These are phyloP conservation scores for Cladorrhinum samala DNA, from an alignment of 495 filamentous ascomycete genomes.

Conservation along the genomic window DNA sequence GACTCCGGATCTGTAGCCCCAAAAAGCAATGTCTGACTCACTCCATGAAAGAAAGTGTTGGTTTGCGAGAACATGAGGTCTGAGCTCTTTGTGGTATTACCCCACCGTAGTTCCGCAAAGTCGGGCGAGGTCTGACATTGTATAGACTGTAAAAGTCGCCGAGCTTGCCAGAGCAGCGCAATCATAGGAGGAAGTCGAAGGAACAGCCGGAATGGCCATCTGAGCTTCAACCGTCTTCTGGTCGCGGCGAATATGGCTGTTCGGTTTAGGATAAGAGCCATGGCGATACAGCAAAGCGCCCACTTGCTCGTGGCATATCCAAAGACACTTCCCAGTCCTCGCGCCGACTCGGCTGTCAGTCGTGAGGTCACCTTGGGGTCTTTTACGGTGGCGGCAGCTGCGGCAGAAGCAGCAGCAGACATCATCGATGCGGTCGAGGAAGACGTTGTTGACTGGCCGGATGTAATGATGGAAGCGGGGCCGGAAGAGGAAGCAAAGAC, in stretches of 20 bases:
- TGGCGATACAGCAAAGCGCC: constrained; percentile 79
- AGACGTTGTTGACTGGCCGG: constrained; percentile 23
- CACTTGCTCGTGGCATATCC: constrained; percentile 89
- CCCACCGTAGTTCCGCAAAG: constrained; percentile 68
- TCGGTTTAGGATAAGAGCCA: constrained; percentile 83
- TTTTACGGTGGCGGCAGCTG: constrained; percentile 25
- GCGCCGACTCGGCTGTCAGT: constrained; percentile 46
- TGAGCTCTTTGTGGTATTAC: constrained; percentile 56
- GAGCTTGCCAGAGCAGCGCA: constrained; percentile 63
- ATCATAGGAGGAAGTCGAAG: constrained; percentile 73
- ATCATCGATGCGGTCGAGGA: constrained; percentile 7
- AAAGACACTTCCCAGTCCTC: constrained; percentile 76
- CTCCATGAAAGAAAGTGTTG: constrained; percentile 60
- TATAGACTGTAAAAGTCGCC: constrained; percentile 70
- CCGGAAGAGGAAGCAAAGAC: constrained; percentile 28
- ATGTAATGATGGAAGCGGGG: constrained; percentile 13
- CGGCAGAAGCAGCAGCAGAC: constrained; percentile 20
- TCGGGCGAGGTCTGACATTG: constrained; percentile 86
- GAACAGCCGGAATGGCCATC: constrained; percentile 63
- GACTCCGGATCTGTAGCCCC: constrained; percentile 61
- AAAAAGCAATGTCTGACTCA: constrained; percentile 64
- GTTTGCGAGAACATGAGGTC: constrained; percentile 67
- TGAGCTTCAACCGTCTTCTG: constrained; percentile 63
- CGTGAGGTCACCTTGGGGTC: constrained; percentile 38
- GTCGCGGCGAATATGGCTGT: constrained; percentile 90